Conservation (phyloP, 305 asterid species). For the Fraxinus paxiana region DNA sequence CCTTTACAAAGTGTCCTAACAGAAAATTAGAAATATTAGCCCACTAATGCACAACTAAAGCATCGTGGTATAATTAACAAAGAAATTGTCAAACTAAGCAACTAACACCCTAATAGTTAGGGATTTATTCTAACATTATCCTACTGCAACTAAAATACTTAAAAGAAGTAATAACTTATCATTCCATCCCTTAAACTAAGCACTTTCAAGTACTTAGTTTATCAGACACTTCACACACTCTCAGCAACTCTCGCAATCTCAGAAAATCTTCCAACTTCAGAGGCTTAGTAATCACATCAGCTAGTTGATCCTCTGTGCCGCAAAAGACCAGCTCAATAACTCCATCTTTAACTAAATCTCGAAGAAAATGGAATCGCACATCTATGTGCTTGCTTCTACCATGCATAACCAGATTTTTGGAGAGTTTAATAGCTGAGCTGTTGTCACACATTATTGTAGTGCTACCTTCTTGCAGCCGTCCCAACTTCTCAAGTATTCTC, state of each 20-base stretch:
- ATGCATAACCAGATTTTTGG: neutral
- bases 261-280: neutral
- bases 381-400: neutral
- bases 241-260: neutral
- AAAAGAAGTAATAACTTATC: neutral
- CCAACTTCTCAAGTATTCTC: neutral
- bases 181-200: neutral
- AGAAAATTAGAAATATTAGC: neutral
- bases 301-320: neutral
- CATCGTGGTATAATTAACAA: neutral
- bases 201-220: neutral
- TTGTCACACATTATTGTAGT: neutral
- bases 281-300: conserved; percentile 14
- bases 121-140: neutral
- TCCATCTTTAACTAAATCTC: neutral
- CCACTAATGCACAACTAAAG: neutral
- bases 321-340: neutral
- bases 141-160: neutral
- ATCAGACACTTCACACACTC: neutral
- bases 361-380: neutral
- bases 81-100: neutral
- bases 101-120: neutral
- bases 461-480: neutral
- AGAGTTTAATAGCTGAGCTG: neutral
- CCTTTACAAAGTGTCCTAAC: neutral